Evolutionary conservation across 345 rosid species (phyloP).

Genomic region (Eucalyptus leucophloia): DNA sequence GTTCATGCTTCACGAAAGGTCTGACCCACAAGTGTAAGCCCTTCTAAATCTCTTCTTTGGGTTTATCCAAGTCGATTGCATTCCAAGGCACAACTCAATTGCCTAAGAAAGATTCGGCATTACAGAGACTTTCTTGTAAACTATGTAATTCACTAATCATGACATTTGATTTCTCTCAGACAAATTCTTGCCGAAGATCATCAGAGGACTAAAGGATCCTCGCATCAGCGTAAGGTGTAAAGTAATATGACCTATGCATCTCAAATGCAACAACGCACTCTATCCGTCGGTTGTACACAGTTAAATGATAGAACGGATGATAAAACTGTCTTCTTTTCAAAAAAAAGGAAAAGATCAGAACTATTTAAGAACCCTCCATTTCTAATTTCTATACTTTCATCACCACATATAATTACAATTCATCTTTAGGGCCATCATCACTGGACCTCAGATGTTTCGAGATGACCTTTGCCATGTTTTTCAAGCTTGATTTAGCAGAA

Average conservation of each 20-base stretch:
- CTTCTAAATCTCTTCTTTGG: neutral
- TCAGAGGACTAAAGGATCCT: neutral
- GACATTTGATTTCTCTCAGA: neutral
- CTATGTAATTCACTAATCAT: neutral
- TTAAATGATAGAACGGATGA: neutral
- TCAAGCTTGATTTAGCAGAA: slow-evolving; percentile 39
- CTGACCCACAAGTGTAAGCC: neutral
- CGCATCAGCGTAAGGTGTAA: neutral
- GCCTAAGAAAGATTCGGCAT: neutral
- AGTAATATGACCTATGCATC: neutral
- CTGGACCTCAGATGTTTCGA: slow-evolving; percentile 30
- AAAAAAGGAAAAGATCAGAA: neutral
- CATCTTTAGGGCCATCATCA: slow-evolving; percentile 35
- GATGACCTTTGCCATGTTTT: slow-evolving; percentile 40
- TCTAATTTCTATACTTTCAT: neutral
- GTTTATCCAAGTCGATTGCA: neutral
- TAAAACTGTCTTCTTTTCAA: neutral
- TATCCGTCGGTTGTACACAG: neutral
- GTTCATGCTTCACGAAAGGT: neutral
- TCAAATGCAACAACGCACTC: neutral
- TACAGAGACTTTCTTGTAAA: neutral
- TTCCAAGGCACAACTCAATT: neutral
- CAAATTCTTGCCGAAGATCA: neutral
- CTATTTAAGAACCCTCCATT: neutral
- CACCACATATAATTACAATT: slow-evolving; percentile 21